Conservation (phyloP, 2,329 filamentous ascomycete genomes). For the Claviceps spartinae region DNA sequence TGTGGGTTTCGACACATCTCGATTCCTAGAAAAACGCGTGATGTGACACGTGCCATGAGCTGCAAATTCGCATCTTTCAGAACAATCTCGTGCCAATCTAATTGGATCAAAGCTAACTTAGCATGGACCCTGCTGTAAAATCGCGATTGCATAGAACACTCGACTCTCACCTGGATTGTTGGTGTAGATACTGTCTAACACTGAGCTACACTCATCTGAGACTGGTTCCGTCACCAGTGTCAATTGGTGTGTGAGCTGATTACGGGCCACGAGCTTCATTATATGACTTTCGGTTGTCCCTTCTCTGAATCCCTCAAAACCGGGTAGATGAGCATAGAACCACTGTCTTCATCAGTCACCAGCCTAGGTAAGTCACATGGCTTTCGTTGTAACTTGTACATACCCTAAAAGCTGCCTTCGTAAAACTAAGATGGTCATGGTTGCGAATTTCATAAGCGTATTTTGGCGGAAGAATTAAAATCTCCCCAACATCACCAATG, state of each 20-base stretch:
- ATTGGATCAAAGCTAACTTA: not conserved
- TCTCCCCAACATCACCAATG: constrained; percentile 1
- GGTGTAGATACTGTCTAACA: not conserved
- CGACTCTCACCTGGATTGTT: not conserved
- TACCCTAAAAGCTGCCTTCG: not conserved
- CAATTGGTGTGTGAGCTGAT: constrained; percentile 1
- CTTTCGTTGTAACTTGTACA: not conserved
- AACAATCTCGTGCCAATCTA: not conserved
- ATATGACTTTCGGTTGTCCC: not conserved
- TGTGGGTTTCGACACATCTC: constrained; percentile 29
- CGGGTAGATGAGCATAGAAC: constrained; percentile 2
- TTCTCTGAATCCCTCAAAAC: not conserved
- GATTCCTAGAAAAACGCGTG: constrained; percentile 33
- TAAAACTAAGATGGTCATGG: not conserved
- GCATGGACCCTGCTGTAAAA: not conserved
- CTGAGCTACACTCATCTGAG: not conserved
- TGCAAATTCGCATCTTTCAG: not conserved
- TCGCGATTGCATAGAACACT: not conserved
- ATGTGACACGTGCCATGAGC: constrained; percentile 34
- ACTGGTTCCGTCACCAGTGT: not conserved
- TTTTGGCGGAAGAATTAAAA: not conserved
- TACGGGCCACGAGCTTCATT: not conserved
- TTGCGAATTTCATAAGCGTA: constrained; percentile 3
- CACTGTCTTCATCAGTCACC: not conserved
- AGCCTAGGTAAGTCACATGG: not conserved